These are phyloP conservation scores for Penicillium sp. DNA, from an alignment of 2,329 filamentous ascomycete genomes.

Conservation along the genomic window DNA sequence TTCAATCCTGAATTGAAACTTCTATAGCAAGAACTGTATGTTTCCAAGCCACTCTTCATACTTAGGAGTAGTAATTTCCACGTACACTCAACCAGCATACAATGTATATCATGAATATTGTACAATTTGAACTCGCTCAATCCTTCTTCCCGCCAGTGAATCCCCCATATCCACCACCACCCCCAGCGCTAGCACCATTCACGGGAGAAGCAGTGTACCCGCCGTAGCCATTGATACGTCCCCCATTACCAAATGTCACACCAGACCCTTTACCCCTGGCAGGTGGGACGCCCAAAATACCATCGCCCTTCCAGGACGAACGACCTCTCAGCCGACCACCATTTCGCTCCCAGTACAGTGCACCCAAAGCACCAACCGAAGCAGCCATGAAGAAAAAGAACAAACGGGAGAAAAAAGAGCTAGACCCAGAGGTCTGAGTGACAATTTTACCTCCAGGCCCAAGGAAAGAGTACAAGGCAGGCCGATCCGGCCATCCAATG, in stretches of 20 bases:
- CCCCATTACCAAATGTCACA: constrained; percentile 59
- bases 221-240: constrained; percentile 60
- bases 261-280: constrained; percentile 49
- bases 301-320: constrained; percentile 48
- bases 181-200: constrained; percentile 15
- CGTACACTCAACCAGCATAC: no score
- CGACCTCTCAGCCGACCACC: constrained; percentile 27
- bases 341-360: constrained; percentile 44
- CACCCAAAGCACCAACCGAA: constrained; percentile 39
- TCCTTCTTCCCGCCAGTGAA: constrained; percentile 48
- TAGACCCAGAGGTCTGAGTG: constrained; percentile 11
- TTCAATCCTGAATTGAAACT: constrained; percentile 23
- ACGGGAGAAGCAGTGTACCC: constrained; percentile 52
- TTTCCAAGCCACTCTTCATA: background rate
- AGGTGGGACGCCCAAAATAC: constrained; percentile 52
- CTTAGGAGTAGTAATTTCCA: background rate
- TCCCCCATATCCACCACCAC: constrained; percentile 41
- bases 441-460: constrained; percentile 7
- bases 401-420: constrained; percentile 34
- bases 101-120: background rate
- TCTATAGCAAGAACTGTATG: background rate
- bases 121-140: constrained; percentile 27
- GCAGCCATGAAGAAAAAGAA: constrained; percentile 43
- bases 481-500: constrained; percentile 37
- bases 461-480: constrained; percentile 21